Evolutionary conservation across 352 stramenopile species (phyloP).

Genomic region (Globisporangium rhizosaccharum): DNA sequence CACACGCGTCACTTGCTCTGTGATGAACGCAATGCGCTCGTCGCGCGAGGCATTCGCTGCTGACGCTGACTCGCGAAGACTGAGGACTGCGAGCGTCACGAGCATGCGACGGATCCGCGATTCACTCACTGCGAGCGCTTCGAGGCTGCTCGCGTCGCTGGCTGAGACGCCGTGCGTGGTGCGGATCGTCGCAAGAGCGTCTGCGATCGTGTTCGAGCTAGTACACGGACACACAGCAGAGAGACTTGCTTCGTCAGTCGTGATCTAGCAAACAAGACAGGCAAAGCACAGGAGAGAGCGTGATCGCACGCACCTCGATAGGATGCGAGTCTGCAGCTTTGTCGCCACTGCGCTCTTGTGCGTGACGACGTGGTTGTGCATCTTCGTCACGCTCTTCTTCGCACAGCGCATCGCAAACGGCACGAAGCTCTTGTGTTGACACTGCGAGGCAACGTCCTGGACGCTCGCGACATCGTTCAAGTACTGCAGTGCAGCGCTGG

Average conservation of each 20-base stretch:
- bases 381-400: constrained; percentile 35
- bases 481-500: constrained; percentile 15
- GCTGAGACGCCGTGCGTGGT: constrained; percentile 7
- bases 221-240: too few relatives aligned
- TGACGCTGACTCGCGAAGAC: background rate
- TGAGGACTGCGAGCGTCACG: constrained; percentile 22
- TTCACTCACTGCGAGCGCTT: constrained; percentile 35
- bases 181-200: background rate
- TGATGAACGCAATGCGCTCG: constrained; percentile 15
- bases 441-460: background rate
- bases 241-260: background rate
- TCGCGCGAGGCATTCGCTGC: background rate
- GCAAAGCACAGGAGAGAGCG: too few relatives aligned
- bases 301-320: constrained; percentile 24
- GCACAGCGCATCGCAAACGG: constrained; percentile 31
- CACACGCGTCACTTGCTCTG: constrained; percentile 21
- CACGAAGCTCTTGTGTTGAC: constrained; percentile 17
- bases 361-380: constrained; percentile 36
- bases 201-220: too few relatives aligned
- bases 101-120: constrained; percentile 39
- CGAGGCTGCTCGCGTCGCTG: constrained; percentile 1
- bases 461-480: constrained; percentile 29
- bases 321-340: constrained; percentile 28
- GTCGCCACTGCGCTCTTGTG: constrained; percentile 16
- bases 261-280: too few relatives aligned